Evolutionary conservation across 78 protist genomes (phyloP), one percentile per base, ranked within the genome.

Genomic region (Guillardia theta): DNA sequence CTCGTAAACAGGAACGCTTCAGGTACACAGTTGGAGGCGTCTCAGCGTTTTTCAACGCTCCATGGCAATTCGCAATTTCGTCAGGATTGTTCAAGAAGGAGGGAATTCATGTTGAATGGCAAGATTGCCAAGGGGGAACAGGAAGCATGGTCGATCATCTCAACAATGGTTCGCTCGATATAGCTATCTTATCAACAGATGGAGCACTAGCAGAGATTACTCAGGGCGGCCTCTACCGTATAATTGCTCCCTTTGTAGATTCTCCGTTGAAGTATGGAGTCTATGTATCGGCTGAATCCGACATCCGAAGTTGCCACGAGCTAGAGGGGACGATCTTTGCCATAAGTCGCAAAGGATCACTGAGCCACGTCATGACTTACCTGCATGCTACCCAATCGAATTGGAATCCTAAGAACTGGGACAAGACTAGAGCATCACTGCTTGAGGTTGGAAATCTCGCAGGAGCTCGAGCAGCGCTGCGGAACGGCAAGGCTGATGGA

Each of bases 201-300:
- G 93, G 70, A 2, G 93, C 93, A 54, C 27, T 88, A 0, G 93
- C 93, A 5, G 93, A 88, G 36, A 45, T 88, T 41, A 43, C 93
- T 5, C 54, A 30, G 62, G 92, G 64, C 64, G 92, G 62, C 21
- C 12, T 8, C 24, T 78, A 44, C 48, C 19, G 21, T 10, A 37
- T 78, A 30, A 50, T 78, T 1, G 90, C 50, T 27, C 90, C 90
- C 45, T 78, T 78, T 78, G 90, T 78, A 10, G 10, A 24, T 15
- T 78, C 90, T 27, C 90, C 90, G 47, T 30, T 78, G 1, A 19
- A 36, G 41, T 78, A 78, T 30, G 90, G 90, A 2, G 90, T 78
- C 37, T 78, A 78, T 30, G 90, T 78, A 19, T 18, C 50, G 15
- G 90, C 30, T 12, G 15, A 6, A 46, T 46, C 33, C 47, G 48